Base-by-base conservation (phyloP, 495 filamentous ascomycete species). In the Elasticomyces elasticus region DNA sequence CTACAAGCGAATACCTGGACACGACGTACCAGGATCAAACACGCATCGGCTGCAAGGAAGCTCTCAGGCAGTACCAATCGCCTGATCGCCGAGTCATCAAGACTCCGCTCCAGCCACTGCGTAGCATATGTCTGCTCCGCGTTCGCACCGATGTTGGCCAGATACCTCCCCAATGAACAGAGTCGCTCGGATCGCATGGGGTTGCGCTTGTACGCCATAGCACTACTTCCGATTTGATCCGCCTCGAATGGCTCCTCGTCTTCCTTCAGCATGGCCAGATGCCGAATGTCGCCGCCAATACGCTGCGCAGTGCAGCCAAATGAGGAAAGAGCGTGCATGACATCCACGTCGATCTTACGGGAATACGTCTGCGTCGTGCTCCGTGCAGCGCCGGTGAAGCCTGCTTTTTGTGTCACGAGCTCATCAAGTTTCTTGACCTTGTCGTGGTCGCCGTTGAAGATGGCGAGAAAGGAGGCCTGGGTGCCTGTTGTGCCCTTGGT, bases 191-290 rank as follows among this genome's bases (percentile, higher is more conserved):
- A 86, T 38, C 90, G 83, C 86, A 94, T 94, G 15, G 85, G 85
- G 69, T 94, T 94, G 45, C 84, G 76, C 73, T 95, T 96, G 72
- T 92, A 97, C 9, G 89, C 89, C 64, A 85, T 81, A 5, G 76
- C 75, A 26, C 64, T 69, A 9, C 62, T 67, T 30, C 81, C 82
- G 35, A 87, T 87, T 62, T 88, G 85, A 55, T 77, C 74, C 56
- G 79, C 84, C 71, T 95, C 91, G 52, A 94, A 92, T 1, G 91
- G 91, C 74, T 95, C 91, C 68, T 97, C 89, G 57, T 94, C 74
- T 71, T 92, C 85, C 73, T 92, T 89, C 49, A 77, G 74, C 54
- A 77, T 75, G 2, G 85, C 86, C n/a, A 94, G 72, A 62, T 88
- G 85, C 26, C 89, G 77, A 55, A 94, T 86, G 61, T 90, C 87